Conservation (phyloP, 352 stramenopile species). For the Phytophthora citrophthora region DNA sequence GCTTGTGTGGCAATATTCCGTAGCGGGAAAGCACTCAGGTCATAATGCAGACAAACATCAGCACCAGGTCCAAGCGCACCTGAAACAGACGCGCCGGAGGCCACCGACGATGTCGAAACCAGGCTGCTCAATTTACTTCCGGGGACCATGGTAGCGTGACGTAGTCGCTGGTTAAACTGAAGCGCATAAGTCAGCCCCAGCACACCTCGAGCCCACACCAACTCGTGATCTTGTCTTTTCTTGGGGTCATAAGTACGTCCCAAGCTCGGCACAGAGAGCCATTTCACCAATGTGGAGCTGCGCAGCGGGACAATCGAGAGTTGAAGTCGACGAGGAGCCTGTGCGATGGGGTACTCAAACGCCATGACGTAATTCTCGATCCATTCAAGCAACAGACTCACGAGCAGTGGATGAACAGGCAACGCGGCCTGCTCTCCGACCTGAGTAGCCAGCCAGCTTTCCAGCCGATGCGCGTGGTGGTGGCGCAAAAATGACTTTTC, state of each 20-base stretch:
- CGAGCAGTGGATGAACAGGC: slow-evolving; percentile 60
- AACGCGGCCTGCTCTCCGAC: slow-evolving; percentile 46
- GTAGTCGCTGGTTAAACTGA: slow-evolving; percentile 74
- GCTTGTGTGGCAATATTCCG: slow-evolving; percentile 55
- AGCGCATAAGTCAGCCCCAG: slow-evolving; percentile 64
- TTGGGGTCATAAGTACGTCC: slow-evolving; percentile 8
- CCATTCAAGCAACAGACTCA: slow-evolving; percentile 67
- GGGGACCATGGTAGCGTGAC: slow-evolving; percentile 53
- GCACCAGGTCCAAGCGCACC: slow-evolving; percentile 34
- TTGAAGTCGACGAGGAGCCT: slow-evolving; percentile 57
- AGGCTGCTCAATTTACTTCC: slow-evolving; percentile 64
- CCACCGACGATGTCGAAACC: slow-evolving; percentile 32
- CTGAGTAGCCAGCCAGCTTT: slow-evolving; percentile 57
- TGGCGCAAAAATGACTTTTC: slow-evolving; percentile 77
- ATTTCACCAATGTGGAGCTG: slow-evolving; percentile 43
- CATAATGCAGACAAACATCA: slow-evolving; percentile 66
- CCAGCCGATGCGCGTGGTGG: slow-evolving; percentile 57
- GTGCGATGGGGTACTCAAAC: slow-evolving; percentile 73
- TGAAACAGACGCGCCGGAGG: slow-evolving; percentile 30
- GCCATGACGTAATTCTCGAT: slow-evolving; percentile 82
- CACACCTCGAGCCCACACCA: slow-evolving; percentile 43
- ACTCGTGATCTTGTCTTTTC: slow-evolving; percentile 19
- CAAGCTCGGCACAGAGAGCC: slow-evolving; percentile 41
- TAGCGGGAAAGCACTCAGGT: slow-evolving; percentile 47
- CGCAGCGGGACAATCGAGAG: slow-evolving; percentile 69